Percentiles rank a stretch among this genome's conserved stretches.
Conservation (phyloP, 164 flowering plant species). For the Malania oleifera region DNA sequence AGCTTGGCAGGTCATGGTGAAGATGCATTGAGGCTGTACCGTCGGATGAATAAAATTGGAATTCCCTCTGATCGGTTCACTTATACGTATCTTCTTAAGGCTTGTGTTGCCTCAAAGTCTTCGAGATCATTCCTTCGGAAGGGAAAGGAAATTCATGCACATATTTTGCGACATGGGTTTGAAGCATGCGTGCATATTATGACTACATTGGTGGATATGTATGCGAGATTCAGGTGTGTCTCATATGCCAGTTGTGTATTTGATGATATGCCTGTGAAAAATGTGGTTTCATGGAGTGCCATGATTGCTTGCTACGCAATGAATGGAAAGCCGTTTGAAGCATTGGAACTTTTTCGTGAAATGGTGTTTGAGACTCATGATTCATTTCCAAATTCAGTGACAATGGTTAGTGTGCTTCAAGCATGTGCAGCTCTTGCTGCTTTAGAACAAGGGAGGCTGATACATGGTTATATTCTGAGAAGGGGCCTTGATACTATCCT, state of each 20-base stretch:
- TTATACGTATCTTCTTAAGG: conserved; percentile 74
- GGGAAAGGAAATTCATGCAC: conserved; percentile 77
- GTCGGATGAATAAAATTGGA: conserved; percentile 43
- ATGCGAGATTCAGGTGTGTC: conserved; percentile 64
- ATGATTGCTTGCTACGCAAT: conserved; percentile 79
- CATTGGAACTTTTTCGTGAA: conserved; percentile 57
- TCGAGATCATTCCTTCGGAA: conserved; percentile 22
- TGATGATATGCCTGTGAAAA: conserved; percentile 48
- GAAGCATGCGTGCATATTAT: conserved; percentile 51
- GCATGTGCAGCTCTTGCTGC: conserved; percentile 75
- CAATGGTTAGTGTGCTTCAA: conserved; percentile 87
- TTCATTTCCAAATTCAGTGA: conserved; percentile 61
- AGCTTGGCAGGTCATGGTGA: conserved; percentile 52
- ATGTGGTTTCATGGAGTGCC: conserved; percentile 91
- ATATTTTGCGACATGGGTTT: conserved; percentile 59
- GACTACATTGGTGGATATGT: conserved; percentile 83
- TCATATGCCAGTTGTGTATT: conserved; percentile 54
- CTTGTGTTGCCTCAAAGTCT: conserved; percentile 51
- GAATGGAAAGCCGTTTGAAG: conserved; percentile 63
- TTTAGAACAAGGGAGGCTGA: conserved; percentile 64
- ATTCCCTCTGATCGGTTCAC: conserved; percentile 69
- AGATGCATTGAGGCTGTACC: conserved; percentile 51
- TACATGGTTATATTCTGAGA: conserved; percentile 66
- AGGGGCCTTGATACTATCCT: conserved; percentile 62
- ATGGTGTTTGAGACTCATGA: conserved; percentile 45